Evolutionary conservation across 495 filamentous ascomycete species (phyloP), one percentile per base, ranked within the genome.

Genomic region (Annulohypoxylon nitens): DNA sequence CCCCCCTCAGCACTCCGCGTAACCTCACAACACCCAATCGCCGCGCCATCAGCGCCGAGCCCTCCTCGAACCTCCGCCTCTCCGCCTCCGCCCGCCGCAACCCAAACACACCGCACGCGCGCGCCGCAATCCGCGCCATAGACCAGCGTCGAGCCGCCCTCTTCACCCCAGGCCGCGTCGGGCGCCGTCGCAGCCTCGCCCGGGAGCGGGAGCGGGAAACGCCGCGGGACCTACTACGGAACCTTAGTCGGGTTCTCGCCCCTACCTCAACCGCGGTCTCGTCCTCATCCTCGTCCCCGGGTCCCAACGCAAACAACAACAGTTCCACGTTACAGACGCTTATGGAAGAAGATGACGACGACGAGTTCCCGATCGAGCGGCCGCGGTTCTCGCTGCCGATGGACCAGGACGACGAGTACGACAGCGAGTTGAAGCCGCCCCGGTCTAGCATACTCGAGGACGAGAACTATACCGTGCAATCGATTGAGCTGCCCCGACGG

Each of bases 331-430:
- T 78, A 12, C 71, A 73, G n/a, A 51, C 75, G 1, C 66, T 77
- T 1, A 11, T 61, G 33, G 76, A 78, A 30, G 88, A 92, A 8
- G 87, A 93, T 43, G 89, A 90, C 62, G 91, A 90, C 30, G 87
- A 88, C 14, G 88, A 89, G 51, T 84, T 88, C 7, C 84, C 82
- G 16, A 84, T 79, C 37, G 83, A 88, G 65, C 81, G 85, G 25
- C 92, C 92, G 2, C 85, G 90, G 9, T 82, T 94, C 20, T 93
- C 92, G 11, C 82, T 96, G 55, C 89, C 90, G 12, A 78, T 94
- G n/a, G 90, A 90, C 33, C 80, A 80, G n/a, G 83, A 84, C 4
- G 88, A 91, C 30, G 89, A 88, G 63, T 87, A 85, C 20, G 85
- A 87, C 51, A 80, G 84, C 20, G 87, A 89, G 37, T 81, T 89